Base-by-base conservation (phyloP, 192 early-diverging fungal genomes). In the Dissophora globulifera region DNA sequence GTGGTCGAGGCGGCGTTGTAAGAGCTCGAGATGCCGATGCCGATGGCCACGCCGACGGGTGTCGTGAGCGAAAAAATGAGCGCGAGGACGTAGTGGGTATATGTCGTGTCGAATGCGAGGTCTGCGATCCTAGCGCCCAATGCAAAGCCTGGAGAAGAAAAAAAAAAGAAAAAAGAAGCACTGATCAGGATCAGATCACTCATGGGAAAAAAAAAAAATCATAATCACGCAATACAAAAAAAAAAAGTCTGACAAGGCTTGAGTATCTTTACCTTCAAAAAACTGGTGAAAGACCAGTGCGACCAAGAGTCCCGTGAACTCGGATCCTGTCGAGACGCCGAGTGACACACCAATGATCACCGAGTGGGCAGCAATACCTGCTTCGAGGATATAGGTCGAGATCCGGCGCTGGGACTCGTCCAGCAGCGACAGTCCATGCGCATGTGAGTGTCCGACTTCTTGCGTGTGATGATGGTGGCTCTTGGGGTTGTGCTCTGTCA, bases 271-370 rank as follows among this genome's bases (percentile, higher is more conserved):
- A 64, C 50, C 65, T 50, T 63, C 65, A 53, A 55, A 62, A 80
- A 87, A 83, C 83, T 94, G 93, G 69, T 94, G 91, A 65, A 93
- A 91, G 16, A 85, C 63, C 26, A 94, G 65, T 0, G 93, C 92
- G 22, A 87, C 78, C 35, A 90, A 67, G 0, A 94, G 76, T 1
- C 81, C 82, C 5, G 66, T 82, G 57, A 93, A 92, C 22, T 86
- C 88, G 0, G 78, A 48, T 2, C 86, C 88, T 1, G 84, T 72
- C 0, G 87, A 79, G 1, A 88, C 84, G 3, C 90, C 89, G 13
- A 93, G 69, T 27, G 89, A 76, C 75, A 92, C 78, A 0, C 90
- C 90, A 19, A 92, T 83, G n/a, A 92, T 85, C 23, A 92, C 69
- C n/a, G 90, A 92, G 67, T 92, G 90, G 45, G 88, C 27, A 8